Evolutionary conservation across 495 filamentous ascomycete genomes (phyloP).

Genomic region (Lophium mytilinum): DNA sequence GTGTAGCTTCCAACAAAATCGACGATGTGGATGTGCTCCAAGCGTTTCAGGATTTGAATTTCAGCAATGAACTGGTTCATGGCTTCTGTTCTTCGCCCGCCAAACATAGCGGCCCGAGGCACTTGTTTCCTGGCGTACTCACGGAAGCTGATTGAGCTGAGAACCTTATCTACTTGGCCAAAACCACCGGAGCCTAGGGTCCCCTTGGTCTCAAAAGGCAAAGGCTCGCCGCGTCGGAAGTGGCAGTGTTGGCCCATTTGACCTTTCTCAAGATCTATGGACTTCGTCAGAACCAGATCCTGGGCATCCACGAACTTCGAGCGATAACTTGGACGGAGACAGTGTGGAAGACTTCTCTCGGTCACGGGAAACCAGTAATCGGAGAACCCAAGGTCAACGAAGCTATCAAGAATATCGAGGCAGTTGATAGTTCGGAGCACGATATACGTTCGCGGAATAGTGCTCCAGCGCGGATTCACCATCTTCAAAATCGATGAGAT

Average conservation of each 20-base stretch:
- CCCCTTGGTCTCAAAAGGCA: conserved; percentile 9
- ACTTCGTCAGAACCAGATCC: conserved; percentile 10
- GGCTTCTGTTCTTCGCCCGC: not conserved
- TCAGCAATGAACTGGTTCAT: conserved; percentile 8
- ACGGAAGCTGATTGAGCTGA: conserved; percentile 10
- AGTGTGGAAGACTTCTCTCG: not conserved
- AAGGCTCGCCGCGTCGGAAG: conserved; percentile 8
- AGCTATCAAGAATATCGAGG: not conserved
- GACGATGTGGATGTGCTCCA: conserved; percentile 18
- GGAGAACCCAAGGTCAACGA: conserved; percentile 3
- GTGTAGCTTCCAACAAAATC: conserved; percentile 30
- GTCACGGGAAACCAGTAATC: conserved; percentile 11
- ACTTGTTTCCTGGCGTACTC: conserved; percentile 19
- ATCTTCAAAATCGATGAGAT: not conserved
- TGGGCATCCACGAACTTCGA: conserved; percentile 3
- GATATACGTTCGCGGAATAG: conserved; percentile 7
- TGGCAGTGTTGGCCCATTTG: conserved; percentile 1
- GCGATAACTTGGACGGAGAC: not conserved
- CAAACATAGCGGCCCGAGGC: conserved; percentile 1
- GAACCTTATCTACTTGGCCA: conserved; percentile 14
- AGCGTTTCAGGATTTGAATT: conserved; percentile 14
- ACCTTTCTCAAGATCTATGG: conserved; percentile 16
- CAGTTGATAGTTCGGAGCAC: conserved; percentile 4
- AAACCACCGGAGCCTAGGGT: conserved; percentile 13
- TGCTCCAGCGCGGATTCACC: not conserved